Evolutionary conservation across 2,329 filamentous ascomycete species (phyloP), one percentile per base, ranked within the genome.

Genomic region (Didymellaceae sp.): DNA sequence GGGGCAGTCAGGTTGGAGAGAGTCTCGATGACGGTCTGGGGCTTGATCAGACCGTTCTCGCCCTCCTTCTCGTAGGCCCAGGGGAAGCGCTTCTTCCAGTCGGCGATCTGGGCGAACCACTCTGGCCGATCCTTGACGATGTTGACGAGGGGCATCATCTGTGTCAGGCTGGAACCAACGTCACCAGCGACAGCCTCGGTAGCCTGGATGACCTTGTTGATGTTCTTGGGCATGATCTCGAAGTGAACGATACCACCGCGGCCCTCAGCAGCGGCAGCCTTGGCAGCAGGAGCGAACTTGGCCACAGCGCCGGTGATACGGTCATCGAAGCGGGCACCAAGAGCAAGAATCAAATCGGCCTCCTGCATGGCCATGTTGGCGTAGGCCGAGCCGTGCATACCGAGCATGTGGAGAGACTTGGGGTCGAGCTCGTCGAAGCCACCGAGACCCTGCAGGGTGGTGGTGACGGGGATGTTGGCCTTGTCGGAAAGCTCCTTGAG

Each of bases 201-300:
- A 6, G 93, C 92, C 77, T 97, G 91, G 11, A 99, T 89, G 32
- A 97, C 92, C 83, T 97, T 99, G 86, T 97, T 97, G 79, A 97
- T 97, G 80, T 99, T 97, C 86, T 99, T 99, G 65, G 94, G 93
- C 88, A 97, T 89, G 67, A 99, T 93, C 73, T 97, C 93, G 68
- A 97, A 97, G 76, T 99, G 93, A 13, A 97, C 84, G 66, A 99
- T 97, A 68, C 94, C 94, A 65, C 94, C 94, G 56, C 91, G 89
- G 45, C 86, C 86, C 77, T 96, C 90, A 9, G 83, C 80, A 4
- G 91, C 93, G 0, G 94, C 94, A 11, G 86, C 84, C 77, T 89
- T 94, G 34, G 94, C 94, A 43, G 84, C 85, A 3, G 94, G 94
- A 0, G 92, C 94, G 61, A 97, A 99, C 73, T 93, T 95, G 65